These are phyloP conservation scores for Russula sp. DNA, from an alignment of 768 basidiomycete species.

Conservation along the genomic window DNA sequence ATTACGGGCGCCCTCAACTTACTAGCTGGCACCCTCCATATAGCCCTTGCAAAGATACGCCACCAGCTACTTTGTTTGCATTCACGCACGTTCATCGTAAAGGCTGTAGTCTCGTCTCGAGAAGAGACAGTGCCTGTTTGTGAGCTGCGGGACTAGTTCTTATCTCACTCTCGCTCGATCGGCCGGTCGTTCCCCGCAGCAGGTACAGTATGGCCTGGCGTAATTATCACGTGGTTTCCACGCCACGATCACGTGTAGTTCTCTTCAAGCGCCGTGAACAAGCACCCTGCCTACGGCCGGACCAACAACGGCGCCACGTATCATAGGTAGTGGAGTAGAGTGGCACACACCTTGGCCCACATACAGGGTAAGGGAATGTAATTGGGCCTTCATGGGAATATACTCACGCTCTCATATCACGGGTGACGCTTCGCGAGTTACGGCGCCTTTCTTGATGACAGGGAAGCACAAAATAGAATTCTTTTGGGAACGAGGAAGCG, in stretches of 20 bases:
- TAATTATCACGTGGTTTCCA: not conserved
- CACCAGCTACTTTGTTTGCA: not conserved
- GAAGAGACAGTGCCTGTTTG: slow-evolving; percentile 2
- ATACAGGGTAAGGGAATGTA: not conserved
- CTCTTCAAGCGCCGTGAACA: not conserved
- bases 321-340: not conserved
- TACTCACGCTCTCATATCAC: slow-evolving; percentile 5
- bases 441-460: not conserved
- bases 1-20: slow-evolving; percentile 1
- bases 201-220: not conserved
- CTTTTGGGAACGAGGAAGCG: slow-evolving; percentile 1
- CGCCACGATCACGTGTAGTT: slow-evolving; percentile 5
- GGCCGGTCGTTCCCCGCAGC: not conserved
- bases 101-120: not conserved
- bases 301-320: not conserved
- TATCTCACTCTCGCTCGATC: not conserved
- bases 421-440: not conserved
- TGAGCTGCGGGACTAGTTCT: not conserved
- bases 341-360: no score
- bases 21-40: not conserved
- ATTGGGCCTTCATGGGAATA: not conserved
- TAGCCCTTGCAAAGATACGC: not conserved
- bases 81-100: slow-evolving; percentile 3
- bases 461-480: not conserved
- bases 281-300: not conserved